Evolutionary conservation across 2,329 filamentous ascomycete species (phyloP).

Genomic region (Alternaria sp.): DNA sequence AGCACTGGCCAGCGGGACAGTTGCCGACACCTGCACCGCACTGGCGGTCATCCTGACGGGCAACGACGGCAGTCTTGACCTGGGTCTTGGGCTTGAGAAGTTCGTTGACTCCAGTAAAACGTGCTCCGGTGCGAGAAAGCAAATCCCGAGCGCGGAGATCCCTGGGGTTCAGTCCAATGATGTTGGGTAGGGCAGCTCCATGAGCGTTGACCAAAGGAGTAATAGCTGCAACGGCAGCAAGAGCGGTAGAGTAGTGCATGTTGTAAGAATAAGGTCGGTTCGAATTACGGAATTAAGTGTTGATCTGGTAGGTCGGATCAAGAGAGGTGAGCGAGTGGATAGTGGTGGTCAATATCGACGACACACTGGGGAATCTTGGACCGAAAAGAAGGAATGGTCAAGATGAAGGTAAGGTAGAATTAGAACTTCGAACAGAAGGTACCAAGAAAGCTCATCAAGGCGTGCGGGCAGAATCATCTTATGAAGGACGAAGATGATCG

Average conservation of each 20-base stretch:
- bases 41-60: constrained; percentile 45
- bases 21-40: constrained; percentile 44
- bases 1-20: constrained; percentile 48
- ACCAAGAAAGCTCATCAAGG: constrained; percentile 16
- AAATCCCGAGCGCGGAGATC: constrained; percentile 48
- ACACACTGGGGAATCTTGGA: constrained; percentile 39
- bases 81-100: constrained; percentile 13
- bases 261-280: constrained; percentile 22
- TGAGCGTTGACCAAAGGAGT: constrained; percentile 45
- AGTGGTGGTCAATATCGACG: constrained; percentile 36
- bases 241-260: constrained; percentile 47
- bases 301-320: constrained; percentile 15
- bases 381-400: constrained; percentile 27
- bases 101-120: constrained; percentile 34
- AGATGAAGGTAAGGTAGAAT: constrained; percentile 23
- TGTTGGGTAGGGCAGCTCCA: constrained; percentile 41
- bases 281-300: constrained; percentile 36
- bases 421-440: constrained; percentile 28
- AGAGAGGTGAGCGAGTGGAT: constrained; percentile 43
- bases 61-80: constrained; percentile 28
- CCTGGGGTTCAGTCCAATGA: constrained; percentile 46
- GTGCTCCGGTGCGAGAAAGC: constrained; percentile 40
- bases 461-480: constrained; percentile 22
- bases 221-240: constrained; percentile 42
- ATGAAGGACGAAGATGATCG: constrained; percentile 32